Base-by-base conservation (phyloP, 306 rosid genomes). In the Pachyrhizus erosus region DNA sequence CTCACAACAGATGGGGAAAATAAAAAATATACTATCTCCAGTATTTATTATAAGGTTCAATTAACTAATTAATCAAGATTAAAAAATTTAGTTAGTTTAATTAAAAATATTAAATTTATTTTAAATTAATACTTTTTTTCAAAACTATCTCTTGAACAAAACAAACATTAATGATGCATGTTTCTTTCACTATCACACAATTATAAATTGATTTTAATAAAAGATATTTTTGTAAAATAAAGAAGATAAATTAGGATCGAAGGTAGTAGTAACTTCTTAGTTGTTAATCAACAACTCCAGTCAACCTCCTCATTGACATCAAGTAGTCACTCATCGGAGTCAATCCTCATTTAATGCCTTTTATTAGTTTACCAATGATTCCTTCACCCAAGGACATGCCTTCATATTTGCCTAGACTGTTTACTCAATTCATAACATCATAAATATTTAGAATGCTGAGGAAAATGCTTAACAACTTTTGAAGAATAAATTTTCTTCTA, bases 381-480 rank as follows among this genome's bases (percentile, higher is more conserved):
- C 80, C 61, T 48, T 74, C 45, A 51, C 76, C n/a, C 40, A 2
- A 42, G 55, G 31, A 45, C 23, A 17, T 62, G 48, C 61, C 42
- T 14, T 58, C 9, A 7, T 57, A 69, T 42, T 55, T 74, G 17
- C 33, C 65, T 57, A 15, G 33, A 17, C 17, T 23, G 43, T 45
- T 58, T 33, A 69, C 66, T 69, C 18, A 14, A 33, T 33, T 5
- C n/a, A 33, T 15, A 48, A 54, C 66, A 24, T 60, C 49, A 21
- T 24, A 34, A 46, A 29, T 5, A 51, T 29, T 61, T 12, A 71
- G 40, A 54, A 78, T 39, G 73, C 80, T 60, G 42, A 34, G 29
- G 14, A 75, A 72, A 71, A 72, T 46, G 55, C 66, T 52, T 7
- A n/a, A 31, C 55, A 58, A 42, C 7, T 26, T 73, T 31, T 79